These are phyloP conservation scores for Candolleomyces aberdarensis DNA, from an alignment of 768 basidiomycete genomes.

Conservation along the genomic window DNA sequence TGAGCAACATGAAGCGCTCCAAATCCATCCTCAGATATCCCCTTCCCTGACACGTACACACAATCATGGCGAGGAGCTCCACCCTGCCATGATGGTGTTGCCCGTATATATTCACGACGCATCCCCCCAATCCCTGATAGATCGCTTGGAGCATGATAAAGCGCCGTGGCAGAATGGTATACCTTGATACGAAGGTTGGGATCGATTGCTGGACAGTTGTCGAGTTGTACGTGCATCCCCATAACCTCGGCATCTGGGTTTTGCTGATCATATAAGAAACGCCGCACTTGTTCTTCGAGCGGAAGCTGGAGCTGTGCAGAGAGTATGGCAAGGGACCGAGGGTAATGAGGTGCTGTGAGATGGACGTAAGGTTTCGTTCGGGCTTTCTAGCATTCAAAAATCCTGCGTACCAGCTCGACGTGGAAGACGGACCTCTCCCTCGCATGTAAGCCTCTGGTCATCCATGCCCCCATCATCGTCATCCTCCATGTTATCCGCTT, in stretches of 20 bases:
- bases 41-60: slow-evolving; percentile 14
- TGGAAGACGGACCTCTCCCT: too few species aligned
- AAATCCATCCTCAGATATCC: slow-evolving; percentile 13
- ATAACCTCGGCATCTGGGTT: not conserved
- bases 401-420: too few species aligned
- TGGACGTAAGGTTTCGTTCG: not conserved
- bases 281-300: not conserved
- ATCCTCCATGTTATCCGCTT: too few species aligned
- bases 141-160: slow-evolving; percentile 16
- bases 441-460: too few species aligned
- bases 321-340: not conserved
- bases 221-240: not conserved
- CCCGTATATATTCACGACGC: slow-evolving; percentile 18
- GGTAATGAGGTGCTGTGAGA: not conserved
- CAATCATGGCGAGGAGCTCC: slow-evolving; percentile 17
- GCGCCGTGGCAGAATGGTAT: slow-evolving; percentile 1
- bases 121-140: slow-evolving; percentile 16
- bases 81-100: slow-evolving; percentile 19
- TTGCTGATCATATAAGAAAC: not conserved
- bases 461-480: too few species aligned
- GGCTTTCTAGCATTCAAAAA: too few species aligned
- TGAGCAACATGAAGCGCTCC: slow-evolving; percentile 22
- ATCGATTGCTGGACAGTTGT: not conserved
- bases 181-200: not conserved
- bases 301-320: not conserved